phyloP scores from a whole-genome alignment of 345 rosid species.

The Ceriops zippeliana region DNA sequence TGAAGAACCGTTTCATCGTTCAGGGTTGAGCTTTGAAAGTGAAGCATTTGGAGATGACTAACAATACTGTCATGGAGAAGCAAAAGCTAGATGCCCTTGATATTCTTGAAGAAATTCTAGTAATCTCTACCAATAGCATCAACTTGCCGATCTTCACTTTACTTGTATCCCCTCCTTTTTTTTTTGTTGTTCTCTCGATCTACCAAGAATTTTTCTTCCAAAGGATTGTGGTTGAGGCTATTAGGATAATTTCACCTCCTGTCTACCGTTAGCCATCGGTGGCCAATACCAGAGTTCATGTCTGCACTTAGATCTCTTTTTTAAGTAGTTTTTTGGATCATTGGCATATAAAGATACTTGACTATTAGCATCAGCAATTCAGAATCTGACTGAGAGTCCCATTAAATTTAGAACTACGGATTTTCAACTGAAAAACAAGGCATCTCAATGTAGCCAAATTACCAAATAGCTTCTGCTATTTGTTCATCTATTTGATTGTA shows the following conservation, averaged over 20 bases:
- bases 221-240: conserved; percentile 7
- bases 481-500: too few relatives aligned
- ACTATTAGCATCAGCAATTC: too few relatives aligned
- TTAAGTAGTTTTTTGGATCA: too few relatives aligned
- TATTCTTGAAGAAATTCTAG: conserved; percentile 19
- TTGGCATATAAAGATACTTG: too few relatives aligned
- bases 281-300: conserved; percentile 1
- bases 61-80: background rate
- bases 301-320: background rate
- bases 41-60: background rate
- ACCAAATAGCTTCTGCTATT: too few relatives aligned
- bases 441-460: too few relatives aligned
- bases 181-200: conserved; percentile 8
- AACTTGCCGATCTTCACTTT: conserved; percentile 14
- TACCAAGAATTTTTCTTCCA: conserved; percentile 26
- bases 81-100: conserved; percentile 13
- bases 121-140: conserved; percentile 11
- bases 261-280: background rate
- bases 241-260: background rate
- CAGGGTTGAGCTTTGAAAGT: background rate
- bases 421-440: too few relatives aligned
- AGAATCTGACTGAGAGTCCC: too few relatives aligned
- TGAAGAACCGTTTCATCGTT: background rate
- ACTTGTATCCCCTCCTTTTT: conserved; percentile 17
- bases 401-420: too few relatives aligned